Conservation (phyloP, 768 basidiomycete genomes). For the Paxillus ammoniavirescens region DNA sequence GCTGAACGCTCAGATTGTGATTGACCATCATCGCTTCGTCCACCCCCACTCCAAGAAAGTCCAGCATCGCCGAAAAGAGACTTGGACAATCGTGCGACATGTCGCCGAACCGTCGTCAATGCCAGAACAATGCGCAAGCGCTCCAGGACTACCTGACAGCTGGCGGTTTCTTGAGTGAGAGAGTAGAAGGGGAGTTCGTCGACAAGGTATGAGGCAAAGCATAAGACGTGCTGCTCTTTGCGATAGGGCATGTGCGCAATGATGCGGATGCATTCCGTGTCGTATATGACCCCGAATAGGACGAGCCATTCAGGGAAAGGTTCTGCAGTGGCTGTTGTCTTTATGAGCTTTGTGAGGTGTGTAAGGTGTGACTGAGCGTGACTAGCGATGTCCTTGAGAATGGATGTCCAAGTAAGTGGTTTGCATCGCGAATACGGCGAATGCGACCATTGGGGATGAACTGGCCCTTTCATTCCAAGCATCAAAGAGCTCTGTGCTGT, state of each 20-base stretch:
- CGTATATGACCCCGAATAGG: conserved; percentile 24
- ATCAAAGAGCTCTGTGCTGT: conserved; percentile 8
- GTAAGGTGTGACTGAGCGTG: conserved; percentile 10
- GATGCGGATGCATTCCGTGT: conserved; percentile 13
- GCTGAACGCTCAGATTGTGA: background rate
- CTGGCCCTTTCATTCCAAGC: conserved; percentile 14
- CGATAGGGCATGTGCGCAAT: conserved; percentile 20
- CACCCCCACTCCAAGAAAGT: background rate
- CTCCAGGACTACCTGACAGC: conserved; percentile 11
- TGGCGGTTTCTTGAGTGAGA: background rate
- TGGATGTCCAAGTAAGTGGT: background rate
- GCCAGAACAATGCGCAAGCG: conserved; percentile 20
- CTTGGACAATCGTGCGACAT: conserved; percentile 14
- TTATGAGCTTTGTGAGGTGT: conserved; percentile 10
- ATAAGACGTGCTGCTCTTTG: conserved; percentile 2
- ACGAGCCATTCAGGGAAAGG: conserved; percentile 27
- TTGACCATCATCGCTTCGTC: background rate
- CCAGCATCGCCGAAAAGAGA: conserved; percentile 7
- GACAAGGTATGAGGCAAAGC: conserved; percentile 17
- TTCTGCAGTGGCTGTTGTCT: background rate
- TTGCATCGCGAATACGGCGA: background rate
- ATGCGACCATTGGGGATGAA: background rate
- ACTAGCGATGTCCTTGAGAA: conserved; percentile 13
- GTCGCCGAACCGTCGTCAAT: conserved; percentile 18
- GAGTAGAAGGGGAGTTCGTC: conserved; percentile 17